Evolutionary conservation across 805 yeast genomes (phyloP).

Genomic region (Metschnikowia picachoensis): DNA sequence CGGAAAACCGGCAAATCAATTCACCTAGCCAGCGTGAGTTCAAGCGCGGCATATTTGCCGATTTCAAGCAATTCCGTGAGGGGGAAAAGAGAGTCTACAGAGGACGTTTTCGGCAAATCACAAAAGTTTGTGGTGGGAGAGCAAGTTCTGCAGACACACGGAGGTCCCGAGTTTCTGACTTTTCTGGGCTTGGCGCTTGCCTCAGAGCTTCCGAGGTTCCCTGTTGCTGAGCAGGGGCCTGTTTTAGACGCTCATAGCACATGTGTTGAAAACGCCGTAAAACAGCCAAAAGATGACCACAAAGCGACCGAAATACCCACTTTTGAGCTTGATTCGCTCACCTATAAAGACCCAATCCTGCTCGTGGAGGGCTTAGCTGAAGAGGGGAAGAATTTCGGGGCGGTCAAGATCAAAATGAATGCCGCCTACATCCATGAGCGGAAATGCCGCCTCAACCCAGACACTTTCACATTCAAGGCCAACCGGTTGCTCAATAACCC

Average conservation of each 20-base stretch:
- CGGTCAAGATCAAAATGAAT: slow-evolving; percentile 72
- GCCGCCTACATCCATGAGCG: slow-evolving; percentile 18
- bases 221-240: neutral
- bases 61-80: neutral
- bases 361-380: slow-evolving; percentile 53
- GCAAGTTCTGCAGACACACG: neutral
- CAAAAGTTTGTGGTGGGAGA: neutral
- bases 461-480: slow-evolving; percentile 49
- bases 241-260: neutral
- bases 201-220: neutral
- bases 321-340: slow-evolving; percentile 47
- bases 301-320: slow-evolving; percentile 45
- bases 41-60: slow-evolving; percentile 40
- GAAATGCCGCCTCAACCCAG: slow-evolving; percentile 37
- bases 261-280: neutral
- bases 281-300: neutral
- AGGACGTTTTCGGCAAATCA: slow-evolving; percentile 1
- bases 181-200: slow-evolving; percentile 1
- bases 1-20: slow-evolving; percentile 4
- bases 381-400: slow-evolving; percentile 62
- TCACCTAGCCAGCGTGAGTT: slow-evolving; percentile 10
- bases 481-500: slow-evolving; percentile 47
- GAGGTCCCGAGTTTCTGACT: neutral
- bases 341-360: slow-evolving; percentile 56
- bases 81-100: slow-evolving; percentile 3